Conservation (phyloP, 768 basidiomycete species). For the Lenzites betulinus region DNA sequence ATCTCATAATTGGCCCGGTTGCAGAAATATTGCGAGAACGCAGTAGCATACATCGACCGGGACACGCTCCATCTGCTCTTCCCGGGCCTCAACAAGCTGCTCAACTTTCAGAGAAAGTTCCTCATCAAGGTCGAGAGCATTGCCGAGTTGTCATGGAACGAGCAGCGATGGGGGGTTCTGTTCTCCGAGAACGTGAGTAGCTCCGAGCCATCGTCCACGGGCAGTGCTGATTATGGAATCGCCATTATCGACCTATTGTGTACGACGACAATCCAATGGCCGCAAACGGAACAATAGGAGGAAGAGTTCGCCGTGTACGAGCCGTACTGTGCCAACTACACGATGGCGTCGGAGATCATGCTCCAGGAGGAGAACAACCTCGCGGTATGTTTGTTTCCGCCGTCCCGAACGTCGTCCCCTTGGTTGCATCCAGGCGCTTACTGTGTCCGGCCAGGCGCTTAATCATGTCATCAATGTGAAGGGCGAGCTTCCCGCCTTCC, state of each 20-base stretch:
- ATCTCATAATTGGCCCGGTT: conserved; percentile 18
- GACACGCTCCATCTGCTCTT: conserved; percentile 97
- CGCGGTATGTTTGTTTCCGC: conserved; percentile 50
- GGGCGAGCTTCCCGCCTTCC: conserved; percentile 91
- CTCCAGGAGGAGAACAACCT: conserved; percentile 81
- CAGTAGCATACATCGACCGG: conserved; percentile 86
- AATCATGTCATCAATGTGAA: conserved; percentile 87
- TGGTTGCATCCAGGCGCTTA: conserved; percentile 14
- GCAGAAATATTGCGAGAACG: conserved; percentile 86
- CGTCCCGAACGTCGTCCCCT: conserved; percentile 10
- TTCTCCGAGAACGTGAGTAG: conserved; percentile 81
- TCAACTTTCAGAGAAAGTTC: conserved; percentile 96
- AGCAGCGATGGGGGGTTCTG: conserved; percentile 85
- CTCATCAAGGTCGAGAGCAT: conserved; percentile 88
- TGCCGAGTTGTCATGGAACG: conserved; percentile 78
- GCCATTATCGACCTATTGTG: conserved; percentile 40
- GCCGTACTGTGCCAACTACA: conserved; percentile 85
- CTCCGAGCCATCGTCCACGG: conserved; percentile 22
- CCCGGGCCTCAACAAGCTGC: conserved; percentile 89
- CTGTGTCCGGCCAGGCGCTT: conserved; percentile 52
- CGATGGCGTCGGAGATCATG: conserved; percentile 29
- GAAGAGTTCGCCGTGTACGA: conserved; percentile 95
- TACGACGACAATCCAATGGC: conserved; percentile 35
- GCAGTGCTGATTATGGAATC: conserved; percentile 41
- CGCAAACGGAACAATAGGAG: conserved; percentile 70